Evolutionary conservation across 2,329 filamentous ascomycete genomes (phyloP).

Genomic region (Exophiala dermatitidis): DNA sequence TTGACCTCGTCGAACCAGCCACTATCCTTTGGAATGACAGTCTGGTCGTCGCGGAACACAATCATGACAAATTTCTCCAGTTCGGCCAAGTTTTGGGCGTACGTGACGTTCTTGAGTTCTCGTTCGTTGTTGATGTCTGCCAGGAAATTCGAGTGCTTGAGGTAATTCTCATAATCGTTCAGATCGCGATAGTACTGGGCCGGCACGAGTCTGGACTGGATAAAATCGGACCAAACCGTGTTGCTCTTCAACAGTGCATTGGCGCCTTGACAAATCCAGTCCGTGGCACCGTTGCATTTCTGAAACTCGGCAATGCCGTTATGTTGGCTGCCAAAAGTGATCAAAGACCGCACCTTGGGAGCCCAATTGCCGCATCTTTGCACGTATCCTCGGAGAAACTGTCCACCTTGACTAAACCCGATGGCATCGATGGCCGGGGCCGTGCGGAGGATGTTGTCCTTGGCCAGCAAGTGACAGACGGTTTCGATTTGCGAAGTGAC

Average conservation of each 20-base stretch:
- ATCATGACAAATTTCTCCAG: constrained; percentile 81
- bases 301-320: constrained; percentile 84
- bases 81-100: constrained; percentile 60
- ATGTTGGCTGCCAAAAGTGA: constrained; percentile 87
- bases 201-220: constrained; percentile 75
- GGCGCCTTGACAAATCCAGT: constrained; percentile 75
- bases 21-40: constrained; percentile 82
- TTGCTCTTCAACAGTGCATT: constrained; percentile 71
- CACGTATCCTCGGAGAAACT: constrained; percentile 87
- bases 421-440: constrained; percentile 81
- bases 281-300: constrained; percentile 55
- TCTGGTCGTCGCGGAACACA: constrained; percentile 77
- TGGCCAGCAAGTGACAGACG: constrained; percentile 70
- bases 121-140: constrained; percentile 97
- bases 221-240: constrained; percentile 64
- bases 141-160: constrained; percentile 76
- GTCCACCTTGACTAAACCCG: constrained; percentile 91
- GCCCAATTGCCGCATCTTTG: constrained; percentile 66
- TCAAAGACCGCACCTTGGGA: constrained; percentile 66
- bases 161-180: constrained; percentile 61
- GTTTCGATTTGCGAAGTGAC: constrained; percentile 66
- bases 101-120: constrained; percentile 61
- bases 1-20: constrained; percentile 88
- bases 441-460: constrained; percentile 70
- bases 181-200: constrained; percentile 89